These are phyloP conservation scores for Fonsecaea erecta DNA, from an alignment of 2,329 filamentous ascomycete species.

Conservation along the genomic window DNA sequence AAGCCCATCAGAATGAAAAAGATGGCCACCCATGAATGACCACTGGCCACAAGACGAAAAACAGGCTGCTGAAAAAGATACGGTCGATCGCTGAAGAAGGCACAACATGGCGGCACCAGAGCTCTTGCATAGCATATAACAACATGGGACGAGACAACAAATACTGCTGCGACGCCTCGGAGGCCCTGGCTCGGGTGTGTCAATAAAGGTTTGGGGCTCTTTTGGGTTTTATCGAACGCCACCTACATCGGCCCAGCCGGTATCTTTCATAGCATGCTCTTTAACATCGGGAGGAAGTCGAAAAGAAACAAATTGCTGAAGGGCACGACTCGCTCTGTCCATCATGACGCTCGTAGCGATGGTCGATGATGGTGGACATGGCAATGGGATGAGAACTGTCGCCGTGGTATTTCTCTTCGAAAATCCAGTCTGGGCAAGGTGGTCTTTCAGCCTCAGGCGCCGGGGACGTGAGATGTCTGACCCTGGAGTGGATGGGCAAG, in stretches of 20 bases:
- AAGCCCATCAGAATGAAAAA: conserved; percentile 70
- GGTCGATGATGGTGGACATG: neutral
- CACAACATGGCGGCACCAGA: conserved; percentile 55
- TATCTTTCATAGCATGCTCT: conserved; percentile 37
- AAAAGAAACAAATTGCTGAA: conserved; percentile 10
- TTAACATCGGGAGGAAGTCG: conserved; percentile 25
- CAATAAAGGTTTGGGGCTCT: neutral
- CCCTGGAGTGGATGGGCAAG: neutral
- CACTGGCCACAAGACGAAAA: conserved; percentile 63
- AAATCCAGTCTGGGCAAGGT: neutral
- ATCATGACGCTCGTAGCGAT: conserved; percentile 12
- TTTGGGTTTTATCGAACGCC: neutral
- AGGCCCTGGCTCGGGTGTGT: conserved; percentile 53
- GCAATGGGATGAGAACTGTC: neutral
- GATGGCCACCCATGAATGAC: conserved; percentile 68
- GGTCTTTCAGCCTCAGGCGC: neutral
- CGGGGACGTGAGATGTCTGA: neutral
- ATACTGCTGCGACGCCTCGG: conserved; percentile 59
- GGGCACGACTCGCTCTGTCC: conserved; percentile 13
- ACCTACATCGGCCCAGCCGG: conserved; percentile 40
- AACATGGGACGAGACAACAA: conserved; percentile 62
- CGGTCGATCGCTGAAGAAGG: conserved; percentile 42
- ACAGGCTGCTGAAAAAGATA: conserved; percentile 63
- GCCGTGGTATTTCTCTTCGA: neutral
- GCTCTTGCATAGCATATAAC: conserved; percentile 57